Percentiles rank a stretch among this genome's conserved stretches.
These are phyloP conservation scores for Blumeria graminis DNA, from an alignment of 2,329 filamentous ascomycete genomes.

Conservation along the genomic window DNA sequence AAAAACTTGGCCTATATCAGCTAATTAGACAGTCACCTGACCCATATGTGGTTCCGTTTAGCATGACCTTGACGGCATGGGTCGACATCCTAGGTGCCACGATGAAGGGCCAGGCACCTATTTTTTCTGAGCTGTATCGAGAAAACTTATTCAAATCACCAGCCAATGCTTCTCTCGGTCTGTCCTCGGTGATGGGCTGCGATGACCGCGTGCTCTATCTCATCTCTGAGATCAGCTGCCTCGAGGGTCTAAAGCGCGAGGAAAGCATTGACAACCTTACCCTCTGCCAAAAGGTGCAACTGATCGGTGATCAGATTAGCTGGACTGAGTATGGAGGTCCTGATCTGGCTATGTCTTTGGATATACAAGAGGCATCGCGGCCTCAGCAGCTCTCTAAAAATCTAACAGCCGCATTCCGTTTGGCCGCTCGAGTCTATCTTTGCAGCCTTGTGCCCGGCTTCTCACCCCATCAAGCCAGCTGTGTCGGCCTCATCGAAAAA, in stretches of 20 bases:
- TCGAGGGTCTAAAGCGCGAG: constrained; percentile 57
- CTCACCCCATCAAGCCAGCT: constrained; percentile 48
- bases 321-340: constrained; percentile 44
- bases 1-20: constrained; percentile 57
- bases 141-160: constrained; percentile 58
- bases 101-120: constrained; percentile 66
- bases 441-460: constrained; percentile 85
- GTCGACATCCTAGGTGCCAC: constrained; percentile 92
- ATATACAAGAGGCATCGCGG: constrained; percentile 48
- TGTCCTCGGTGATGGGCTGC: constrained; percentile 89
- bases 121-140: constrained; percentile 85
- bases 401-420: constrained; percentile 73
- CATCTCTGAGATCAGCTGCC: constrained; percentile 89
- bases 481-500: constrained; percentile 52
- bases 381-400: constrained; percentile 69
- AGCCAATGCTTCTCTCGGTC: constrained; percentile 36
- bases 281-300: constrained; percentile 70
- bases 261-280: constrained; percentile 66
- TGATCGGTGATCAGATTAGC: constrained; percentile 70
- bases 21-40: constrained; percentile 32
- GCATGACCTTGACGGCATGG: constrained; percentile 86
- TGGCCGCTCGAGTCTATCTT: constrained; percentile 88
- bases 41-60: constrained; percentile 34
- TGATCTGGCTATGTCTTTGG: constrained; percentile 34
- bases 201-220: constrained; percentile 95